Evolutionary conservation across 2,329 filamentous ascomycete genomes (phyloP), one percentile per base, ranked within the genome.

Genomic region (Fusarium gaditjirri): DNA sequence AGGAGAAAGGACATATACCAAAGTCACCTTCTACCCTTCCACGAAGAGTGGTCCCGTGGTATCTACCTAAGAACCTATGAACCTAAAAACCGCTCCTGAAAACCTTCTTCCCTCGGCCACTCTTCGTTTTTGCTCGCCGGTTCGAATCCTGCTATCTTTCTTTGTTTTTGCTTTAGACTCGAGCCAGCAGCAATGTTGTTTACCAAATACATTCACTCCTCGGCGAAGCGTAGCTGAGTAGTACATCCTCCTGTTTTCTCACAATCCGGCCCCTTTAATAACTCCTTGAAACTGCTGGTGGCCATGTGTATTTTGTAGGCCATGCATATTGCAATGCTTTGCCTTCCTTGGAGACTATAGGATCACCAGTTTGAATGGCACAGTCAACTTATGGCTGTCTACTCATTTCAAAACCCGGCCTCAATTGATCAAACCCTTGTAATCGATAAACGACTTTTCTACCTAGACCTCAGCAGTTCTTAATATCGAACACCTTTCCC

Each of bases 401-500:
- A 9, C 25, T 10, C n/a, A 44, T 33, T 44, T 16, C 14, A 33
- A 44, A 2, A n/a, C 14, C 23, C n/a, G 16, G 5, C 17, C 23
- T 23, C n/a, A 8, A 9, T 31, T 36, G 33, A 11, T 49, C 21
- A 41, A 35, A 14, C 23, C 31, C 8, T 6, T 17, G 11, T 23
- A 43, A n/a, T 6, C n/a, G 19, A 38, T 11, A n/a, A n/a, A 38
- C 17, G 29, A 10, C 29, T 23, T 33, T 29, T 52, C 14, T 35
- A 10, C 12, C 27, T 29, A 10, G 17, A 12, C n/a, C 12, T 61
- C 46, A 68, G 13, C 44, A 64, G 3, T 70, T 68, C 33, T 68
- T 54, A 5, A 79, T 75, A 19, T 79, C 75, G 63, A 80, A 80
- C 39, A 75, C 61, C 14, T 72, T 72, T 2, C 76, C 78, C 50